phyloP scores from a whole-genome alignment of 2,329 filamentous ascomycete genomes.

The Talaromyces sp. region DNA sequence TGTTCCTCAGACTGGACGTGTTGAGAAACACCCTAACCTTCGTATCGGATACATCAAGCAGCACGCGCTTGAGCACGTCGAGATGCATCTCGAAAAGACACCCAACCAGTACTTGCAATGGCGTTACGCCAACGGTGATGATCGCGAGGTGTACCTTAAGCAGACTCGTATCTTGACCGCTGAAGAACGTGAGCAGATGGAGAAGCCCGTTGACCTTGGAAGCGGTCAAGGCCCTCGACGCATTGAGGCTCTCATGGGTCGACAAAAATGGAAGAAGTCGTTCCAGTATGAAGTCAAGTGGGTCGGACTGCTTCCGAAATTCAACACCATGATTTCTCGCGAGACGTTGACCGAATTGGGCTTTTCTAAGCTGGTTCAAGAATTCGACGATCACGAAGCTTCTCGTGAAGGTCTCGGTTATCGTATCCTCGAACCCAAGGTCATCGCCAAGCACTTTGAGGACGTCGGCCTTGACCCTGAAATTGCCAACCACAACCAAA shows the following conservation, averaged over 20 bases:
- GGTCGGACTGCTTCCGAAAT: conserved; percentile 80
- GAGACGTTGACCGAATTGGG: conserved; percentile 84
- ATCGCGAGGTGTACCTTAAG: conserved; percentile 96
- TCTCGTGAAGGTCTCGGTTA: conserved; percentile 98
- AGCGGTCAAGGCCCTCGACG: conserved; percentile 75
- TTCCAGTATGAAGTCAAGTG: conserved; percentile 99
- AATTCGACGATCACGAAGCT: conserved; percentile 97
- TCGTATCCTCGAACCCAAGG: conserved; percentile 84
- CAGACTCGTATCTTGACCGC: conserved; percentile 87
- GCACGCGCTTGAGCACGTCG: conserved; percentile 96
- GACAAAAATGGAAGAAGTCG: conserved; percentile 98
- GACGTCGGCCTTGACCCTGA: conserved; percentile 94
- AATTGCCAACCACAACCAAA: conserved; percentile 98
- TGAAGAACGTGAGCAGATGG: conserved; percentile 84
- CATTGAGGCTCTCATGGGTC: conserved; percentile 85
- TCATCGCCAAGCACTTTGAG: conserved; percentile 97
- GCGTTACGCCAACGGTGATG: conserved; percentile 95
- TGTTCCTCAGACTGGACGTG: conserved; percentile 75
- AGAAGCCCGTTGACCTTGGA: conserved; percentile 77
- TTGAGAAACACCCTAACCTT: conserved; percentile 97
- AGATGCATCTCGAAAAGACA: conserved; percentile 99
- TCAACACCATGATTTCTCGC: conserved; percentile 87
- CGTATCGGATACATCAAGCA: conserved; percentile 99
- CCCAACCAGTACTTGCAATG: conserved; percentile 98
- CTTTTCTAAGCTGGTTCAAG: conserved; percentile 90